Conservation (phyloP, 2,329 filamentous ascomycete genomes). For the Epichloe gansuensis region DNA sequence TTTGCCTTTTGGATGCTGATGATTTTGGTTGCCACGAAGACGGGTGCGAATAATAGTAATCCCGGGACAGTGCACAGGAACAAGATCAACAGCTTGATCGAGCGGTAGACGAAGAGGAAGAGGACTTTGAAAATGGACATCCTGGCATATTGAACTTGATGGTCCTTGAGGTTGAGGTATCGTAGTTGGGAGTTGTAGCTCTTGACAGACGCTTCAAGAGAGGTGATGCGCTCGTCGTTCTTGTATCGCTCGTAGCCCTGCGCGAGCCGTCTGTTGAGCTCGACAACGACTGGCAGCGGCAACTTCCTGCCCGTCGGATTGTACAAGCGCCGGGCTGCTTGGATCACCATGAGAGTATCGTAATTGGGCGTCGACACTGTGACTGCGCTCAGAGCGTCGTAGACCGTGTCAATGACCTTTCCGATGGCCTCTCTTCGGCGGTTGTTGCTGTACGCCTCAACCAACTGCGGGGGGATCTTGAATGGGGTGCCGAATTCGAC, state of each 20-base stretch:
- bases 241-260: conserved; percentile 90
- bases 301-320: conserved; percentile 90
- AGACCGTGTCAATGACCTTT: conserved; percentile 71
- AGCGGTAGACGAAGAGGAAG: conserved; percentile 63
- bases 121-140: conserved; percentile 68
- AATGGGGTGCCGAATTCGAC: conserved; percentile 89
- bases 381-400: conserved; percentile 72
- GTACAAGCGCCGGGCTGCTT: conserved; percentile 85
- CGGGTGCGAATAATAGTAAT: conserved; percentile 72
- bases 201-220: conserved; percentile 61
- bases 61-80: conserved; percentile 75
- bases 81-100: conserved; percentile 64
- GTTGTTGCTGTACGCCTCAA: conserved; percentile 72
- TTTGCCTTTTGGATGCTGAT: conserved; percentile 74
- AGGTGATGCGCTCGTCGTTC: conserved; percentile 70
- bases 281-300: conserved; percentile 81
- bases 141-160: conserved; percentile 85
- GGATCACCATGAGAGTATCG: conserved; percentile 92
- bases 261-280: conserved; percentile 82
- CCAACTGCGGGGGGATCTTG: conserved; percentile 68
- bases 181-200: conserved; percentile 80
- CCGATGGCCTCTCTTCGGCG: conserved; percentile 80
- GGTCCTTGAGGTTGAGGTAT: conserved; percentile 78
- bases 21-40: conserved; percentile 72
- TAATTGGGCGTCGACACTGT: conserved; percentile 90